Evolutionary conservation across 2,329 filamentous ascomycete genomes (phyloP).

Genomic region (Celoporthe dispersa): DNA sequence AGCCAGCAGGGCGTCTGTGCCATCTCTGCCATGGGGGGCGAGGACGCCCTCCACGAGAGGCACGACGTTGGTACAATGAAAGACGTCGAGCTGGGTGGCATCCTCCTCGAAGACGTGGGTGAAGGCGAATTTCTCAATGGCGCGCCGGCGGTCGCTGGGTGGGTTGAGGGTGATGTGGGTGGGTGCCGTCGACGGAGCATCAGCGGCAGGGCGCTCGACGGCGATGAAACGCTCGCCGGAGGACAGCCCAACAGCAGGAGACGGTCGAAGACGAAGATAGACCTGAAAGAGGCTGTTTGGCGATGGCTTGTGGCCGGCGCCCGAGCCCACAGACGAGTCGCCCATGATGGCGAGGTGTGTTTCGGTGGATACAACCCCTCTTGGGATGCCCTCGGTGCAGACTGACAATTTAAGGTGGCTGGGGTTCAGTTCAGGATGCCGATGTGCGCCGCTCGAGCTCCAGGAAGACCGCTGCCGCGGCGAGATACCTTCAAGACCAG

Average conservation of each 20-base stretch:
- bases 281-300: conserved; percentile 78
- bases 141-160: conserved; percentile 82
- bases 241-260: conserved; percentile 50
- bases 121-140: conserved; percentile 92
- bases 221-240: conserved; percentile 73
- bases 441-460: not conserved
- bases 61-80: conserved; percentile 76
- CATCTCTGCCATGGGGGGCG: conserved; percentile 71
- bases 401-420: not conserved
- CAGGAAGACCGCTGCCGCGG: not conserved
- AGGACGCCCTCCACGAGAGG: conserved; percentile 82
- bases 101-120: conserved; percentile 91
- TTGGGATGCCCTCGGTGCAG: not conserved
- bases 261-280: conserved; percentile 82
- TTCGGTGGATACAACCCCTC: not conserved
- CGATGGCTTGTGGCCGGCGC: conserved; percentile 35
- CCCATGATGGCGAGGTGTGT: conserved; percentile 41
- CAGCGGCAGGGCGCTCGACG: conserved; percentile 62
- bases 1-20: conserved; percentile 86
- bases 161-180: conserved; percentile 80
- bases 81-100: conserved; percentile 83
- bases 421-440: not conserved
- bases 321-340: conserved; percentile 30
- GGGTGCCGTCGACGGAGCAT: conserved; percentile 46
- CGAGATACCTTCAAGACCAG: not conserved